phyloP scores from a whole-genome alignment of 495 filamentous ascomycete genomes.

The Aspergillus steynii region DNA sequence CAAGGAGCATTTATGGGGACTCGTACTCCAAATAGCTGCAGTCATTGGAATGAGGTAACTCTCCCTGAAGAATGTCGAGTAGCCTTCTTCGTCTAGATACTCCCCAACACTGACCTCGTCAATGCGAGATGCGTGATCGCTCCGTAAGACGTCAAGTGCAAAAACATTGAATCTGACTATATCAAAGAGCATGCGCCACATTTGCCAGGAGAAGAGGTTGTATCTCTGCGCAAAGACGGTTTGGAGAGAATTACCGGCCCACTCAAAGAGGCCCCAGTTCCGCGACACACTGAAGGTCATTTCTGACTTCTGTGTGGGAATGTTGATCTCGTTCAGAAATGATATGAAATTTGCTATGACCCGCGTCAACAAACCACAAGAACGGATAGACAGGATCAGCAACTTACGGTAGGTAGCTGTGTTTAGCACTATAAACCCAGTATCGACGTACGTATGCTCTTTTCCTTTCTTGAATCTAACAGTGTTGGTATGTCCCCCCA shows the following conservation, averaged over 20 bases:
- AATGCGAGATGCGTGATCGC: not conserved
- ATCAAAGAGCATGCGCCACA: conserved; percentile 14
- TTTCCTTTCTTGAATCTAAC: not conserved
- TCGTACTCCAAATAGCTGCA: conserved; percentile 13
- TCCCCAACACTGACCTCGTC: conserved; percentile 6
- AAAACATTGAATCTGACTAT: conserved; percentile 12
- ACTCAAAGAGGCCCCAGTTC: conserved; percentile 5
- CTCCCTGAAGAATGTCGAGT: conserved; percentile 4
- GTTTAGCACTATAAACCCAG: conserved; percentile 12
- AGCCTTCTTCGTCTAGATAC: conserved; percentile 5
- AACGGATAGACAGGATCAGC: not conserved
- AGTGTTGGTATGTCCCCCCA: conserved; percentile 12
- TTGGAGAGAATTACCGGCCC: conserved; percentile 5
- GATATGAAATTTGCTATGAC: conserved; percentile 12
- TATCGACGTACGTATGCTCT: conserved; percentile 1
- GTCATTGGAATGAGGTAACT: conserved; percentile 11
- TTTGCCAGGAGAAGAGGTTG: conserved; percentile 3
- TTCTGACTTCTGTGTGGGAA: conserved; percentile 3
- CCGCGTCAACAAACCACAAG: not conserved
- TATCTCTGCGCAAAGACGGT: conserved; percentile 4
- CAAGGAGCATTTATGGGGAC: conserved; percentile 8
- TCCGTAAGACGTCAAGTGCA: conserved; percentile 6
- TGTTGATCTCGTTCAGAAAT: conserved; percentile 4
- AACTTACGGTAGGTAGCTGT: conserved; percentile 8
- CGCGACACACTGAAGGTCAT: conserved; percentile 14